phyloP scores from a whole-genome alignment of 371 early-diverging fungal genomes.

The Basidiobolus meristosporus region DNA sequence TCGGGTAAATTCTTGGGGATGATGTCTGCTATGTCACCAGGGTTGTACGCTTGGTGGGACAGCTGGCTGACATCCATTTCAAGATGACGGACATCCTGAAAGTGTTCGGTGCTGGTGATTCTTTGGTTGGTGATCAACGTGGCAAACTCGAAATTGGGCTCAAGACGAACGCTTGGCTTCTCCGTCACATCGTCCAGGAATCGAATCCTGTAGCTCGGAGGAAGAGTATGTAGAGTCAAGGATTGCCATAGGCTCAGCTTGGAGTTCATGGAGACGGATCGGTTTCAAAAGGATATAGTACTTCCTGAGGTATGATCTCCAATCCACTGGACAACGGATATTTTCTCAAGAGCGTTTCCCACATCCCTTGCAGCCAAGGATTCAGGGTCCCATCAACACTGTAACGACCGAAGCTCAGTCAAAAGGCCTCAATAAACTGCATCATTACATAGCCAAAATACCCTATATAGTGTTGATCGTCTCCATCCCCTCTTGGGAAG shows the following conservation, averaged over 20 bases:
- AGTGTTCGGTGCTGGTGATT: constrained; percentile 60
- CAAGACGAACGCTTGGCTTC: neutral
- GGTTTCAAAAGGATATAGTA: constrained; percentile 15
- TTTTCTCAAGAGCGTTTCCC: constrained; percentile 15
- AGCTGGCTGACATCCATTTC: constrained; percentile 14
- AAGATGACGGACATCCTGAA: constrained; percentile 80
- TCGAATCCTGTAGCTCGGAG: constrained; percentile 15
- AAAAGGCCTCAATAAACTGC: neutral
- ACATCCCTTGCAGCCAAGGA: constrained; percentile 62
- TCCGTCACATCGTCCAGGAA: constrained; percentile 10
- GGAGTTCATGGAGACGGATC: constrained; percentile 9
- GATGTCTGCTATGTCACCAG: constrained; percentile 71
- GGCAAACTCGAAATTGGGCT: constrained; percentile 12
- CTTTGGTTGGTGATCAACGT: constrained; percentile 26
- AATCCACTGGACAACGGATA: constrained; percentile 30
- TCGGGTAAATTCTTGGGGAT: constrained; percentile 43
- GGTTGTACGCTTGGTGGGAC: constrained; percentile 8
- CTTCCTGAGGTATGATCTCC: constrained; percentile 29
- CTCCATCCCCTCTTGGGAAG: constrained; percentile 67
- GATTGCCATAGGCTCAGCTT: constrained; percentile 4
- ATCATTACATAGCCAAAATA: constrained; percentile 6
- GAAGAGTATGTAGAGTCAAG: constrained; percentile 8
- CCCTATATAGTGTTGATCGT: constrained; percentile 95
- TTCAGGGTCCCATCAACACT: constrained; percentile 69
- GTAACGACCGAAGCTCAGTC: neutral